Percentiles rank a stretch among this genome's conserved stretches.
Conservation (phyloP, 176 grass and related monocot species). For the Rhynchospora breviuscula region DNA sequence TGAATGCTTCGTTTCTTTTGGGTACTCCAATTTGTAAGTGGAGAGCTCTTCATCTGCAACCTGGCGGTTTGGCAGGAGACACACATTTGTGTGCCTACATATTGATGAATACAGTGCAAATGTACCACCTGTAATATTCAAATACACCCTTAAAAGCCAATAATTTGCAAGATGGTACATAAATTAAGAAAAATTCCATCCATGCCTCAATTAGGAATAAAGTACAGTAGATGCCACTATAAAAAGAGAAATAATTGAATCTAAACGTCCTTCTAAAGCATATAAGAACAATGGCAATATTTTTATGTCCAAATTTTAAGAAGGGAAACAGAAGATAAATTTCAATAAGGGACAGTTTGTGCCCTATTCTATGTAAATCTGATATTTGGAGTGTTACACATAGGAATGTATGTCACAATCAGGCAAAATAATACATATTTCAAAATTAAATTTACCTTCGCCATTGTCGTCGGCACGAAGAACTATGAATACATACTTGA, state of each 20-base stretch:
- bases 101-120: conserved; percentile 93
- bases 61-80: conserved; percentile 85
- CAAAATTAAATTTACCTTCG: conserved; percentile 51
- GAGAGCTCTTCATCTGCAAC: conserved; percentile 92
- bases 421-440: background rate
- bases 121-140: conserved; percentile 59
- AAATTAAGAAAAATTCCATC: background rate
- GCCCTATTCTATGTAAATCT: background rate
- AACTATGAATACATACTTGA: conserved; percentile 95
- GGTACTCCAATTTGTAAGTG: conserved; percentile 77
- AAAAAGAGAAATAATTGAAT: background rate
- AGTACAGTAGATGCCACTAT: background rate
- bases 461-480: conserved; percentile 92
- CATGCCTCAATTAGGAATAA: background rate
- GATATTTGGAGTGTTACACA: background rate
- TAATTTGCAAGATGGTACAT: background rate
- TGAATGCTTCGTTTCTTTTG: conserved; percentile 41
- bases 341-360: background rate
- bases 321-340: background rate
- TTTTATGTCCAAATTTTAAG: background rate
- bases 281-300: background rate
- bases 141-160: background rate
- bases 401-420: background rate
- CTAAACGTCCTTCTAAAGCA: background rate
- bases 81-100: conserved; percentile 90